Conservation (phyloP, 768 basidiomycete genomes). For the Kwoniella sp. region DNA sequence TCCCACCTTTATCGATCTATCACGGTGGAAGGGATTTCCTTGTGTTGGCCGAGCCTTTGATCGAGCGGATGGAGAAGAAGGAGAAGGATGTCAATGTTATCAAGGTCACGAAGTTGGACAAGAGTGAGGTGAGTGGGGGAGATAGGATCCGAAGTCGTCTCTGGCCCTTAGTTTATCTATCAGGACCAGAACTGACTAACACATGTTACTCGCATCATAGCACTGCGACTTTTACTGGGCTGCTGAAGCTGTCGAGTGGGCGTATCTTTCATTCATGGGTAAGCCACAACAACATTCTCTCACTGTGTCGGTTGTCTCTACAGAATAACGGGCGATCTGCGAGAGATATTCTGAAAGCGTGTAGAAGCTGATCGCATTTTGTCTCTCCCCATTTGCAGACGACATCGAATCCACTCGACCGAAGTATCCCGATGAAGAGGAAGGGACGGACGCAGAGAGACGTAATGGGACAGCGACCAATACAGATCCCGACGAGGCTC, state of each 20-base stretch:
- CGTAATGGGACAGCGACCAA: slow-evolving; percentile 18
- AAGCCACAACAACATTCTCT: slow-evolving; percentile 5
- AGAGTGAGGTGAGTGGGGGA: slow-evolving; percentile 54
- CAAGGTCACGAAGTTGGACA: slow-evolving; percentile 58
- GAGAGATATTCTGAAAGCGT: no score
- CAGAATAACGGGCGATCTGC: no score
- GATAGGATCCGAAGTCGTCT: neutral
- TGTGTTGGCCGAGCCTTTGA: slow-evolving; percentile 58
- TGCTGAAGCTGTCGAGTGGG: slow-evolving; percentile 60
- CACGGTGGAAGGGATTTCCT: slow-evolving; percentile 60
- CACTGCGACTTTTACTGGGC: slow-evolving; percentile 58
- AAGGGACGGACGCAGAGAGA: neutral
- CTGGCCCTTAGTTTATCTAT: neutral
- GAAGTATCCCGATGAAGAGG: slow-evolving; percentile 54
- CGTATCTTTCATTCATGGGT: slow-evolving; percentile 55
- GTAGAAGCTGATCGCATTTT: slow-evolving; percentile 4
- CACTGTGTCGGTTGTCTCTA: no score
- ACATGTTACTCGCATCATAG: slow-evolving; percentile 25
- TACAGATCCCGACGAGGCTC: slow-evolving; percentile 2
- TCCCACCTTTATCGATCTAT: slow-evolving; percentile 59
- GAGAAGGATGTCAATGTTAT: slow-evolving; percentile 59
- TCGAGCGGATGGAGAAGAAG: slow-evolving; percentile 58
- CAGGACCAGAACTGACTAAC: no score
- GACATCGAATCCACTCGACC: slow-evolving; percentile 58
- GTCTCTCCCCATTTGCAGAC: slow-evolving; percentile 30